Evolutionary conservation across 108 stramenopile genomes (phyloP), one percentile per base, ranked within the genome.

Genomic region (Thalassiosira profunda): DNA sequence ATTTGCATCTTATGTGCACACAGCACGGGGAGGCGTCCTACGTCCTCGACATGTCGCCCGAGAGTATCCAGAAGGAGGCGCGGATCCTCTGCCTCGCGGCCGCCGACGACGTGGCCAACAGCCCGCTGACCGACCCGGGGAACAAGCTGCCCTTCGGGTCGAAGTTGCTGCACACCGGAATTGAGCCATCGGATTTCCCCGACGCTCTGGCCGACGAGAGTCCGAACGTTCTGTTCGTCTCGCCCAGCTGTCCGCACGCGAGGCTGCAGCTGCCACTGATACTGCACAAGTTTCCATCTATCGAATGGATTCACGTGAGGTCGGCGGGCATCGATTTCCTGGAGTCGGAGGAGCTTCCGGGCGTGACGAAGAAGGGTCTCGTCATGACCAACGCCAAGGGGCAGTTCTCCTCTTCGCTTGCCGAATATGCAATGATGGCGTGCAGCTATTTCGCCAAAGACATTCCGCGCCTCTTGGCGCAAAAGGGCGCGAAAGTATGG

Each of bases 391-490:
- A 86, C 58, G 88, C 85, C 47, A 86, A 84, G 60, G 87, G 95
- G 12, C 71, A 88, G 29, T 97, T 90, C 70, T 84, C 76, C 40
- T 70, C 72, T 4, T 70, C 86, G 12, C 60, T 94, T 5, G 90
- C 91, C 1, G 96, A 97, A 64, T 93, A 95, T 59, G 61, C 44
- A 28, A 64, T 95, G 67, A 72, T 88, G 64, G 90, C 92, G 5
- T 86, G 84, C 52, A 66, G 70, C 11, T 93, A 91, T 60, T 97
- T 95, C 63, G 91, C 92, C 43, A 97, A 97, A 73, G 85, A 95
- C 68, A 76, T 95, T 4, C 93, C 87, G 7, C 58, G 87, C n/a
- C 60, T 89, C 59, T 40, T 86, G 67, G 44, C 38, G 10, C 58
- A 86, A 30, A 64, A 84, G 54, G 58, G 71, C 12, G 51, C 70